Percentiles rank a stretch among this genome's conserved stretches.
phyloP scores from a whole-genome alignment of 2,329 filamentous ascomycete species.

The Phaeosphaeria sp. region DNA sequence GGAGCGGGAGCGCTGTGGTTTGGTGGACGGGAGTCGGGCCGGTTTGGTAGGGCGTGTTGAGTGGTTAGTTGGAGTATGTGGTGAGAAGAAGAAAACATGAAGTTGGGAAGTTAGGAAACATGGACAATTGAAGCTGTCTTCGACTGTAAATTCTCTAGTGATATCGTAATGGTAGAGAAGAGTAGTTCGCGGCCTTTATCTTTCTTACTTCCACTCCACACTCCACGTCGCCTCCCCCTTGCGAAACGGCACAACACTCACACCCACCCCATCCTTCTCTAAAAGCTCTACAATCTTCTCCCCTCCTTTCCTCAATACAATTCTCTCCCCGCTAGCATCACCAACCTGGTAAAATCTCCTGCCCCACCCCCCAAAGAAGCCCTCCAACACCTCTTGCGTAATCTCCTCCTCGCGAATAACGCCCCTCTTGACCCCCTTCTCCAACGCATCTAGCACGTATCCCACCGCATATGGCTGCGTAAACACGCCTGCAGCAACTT shows the following conservation, averaged over 20 bases:
- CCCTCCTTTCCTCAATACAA: conserved; percentile 64
- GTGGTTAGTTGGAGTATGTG: neutral
- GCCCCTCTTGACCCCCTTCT: conserved; percentile 65
- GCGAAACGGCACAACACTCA: conserved; percentile 71
- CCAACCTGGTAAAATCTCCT: conserved; percentile 64
- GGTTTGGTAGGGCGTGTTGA: neutral
- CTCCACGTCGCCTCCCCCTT: conserved; percentile 67
- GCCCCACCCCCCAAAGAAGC: conserved; percentile 65
- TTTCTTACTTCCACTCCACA: conserved; percentile 49
- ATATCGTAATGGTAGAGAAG: no score
- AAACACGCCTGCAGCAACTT: conserved; percentile 74
- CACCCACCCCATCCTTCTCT: conserved; percentile 56
- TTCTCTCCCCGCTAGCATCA: conserved; percentile 54
- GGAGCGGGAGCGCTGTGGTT: neutral
- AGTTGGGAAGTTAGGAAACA: no score
- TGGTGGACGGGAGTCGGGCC: neutral
- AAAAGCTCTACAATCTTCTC: conserved; percentile 63
- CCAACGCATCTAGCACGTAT: conserved; percentile 69
- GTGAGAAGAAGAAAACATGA: neutral
- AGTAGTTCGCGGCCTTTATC: neutral
- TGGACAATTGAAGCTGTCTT: no score
- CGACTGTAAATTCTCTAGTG: no score
- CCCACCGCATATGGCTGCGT: conserved; percentile 75
- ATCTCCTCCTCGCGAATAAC: conserved; percentile 62
- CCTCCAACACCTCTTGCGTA: conserved; percentile 60